These are phyloP conservation scores for Aspergillus sp. DNA, from an alignment of 2,329 filamentous ascomycete genomes.

Conservation along the genomic window DNA sequence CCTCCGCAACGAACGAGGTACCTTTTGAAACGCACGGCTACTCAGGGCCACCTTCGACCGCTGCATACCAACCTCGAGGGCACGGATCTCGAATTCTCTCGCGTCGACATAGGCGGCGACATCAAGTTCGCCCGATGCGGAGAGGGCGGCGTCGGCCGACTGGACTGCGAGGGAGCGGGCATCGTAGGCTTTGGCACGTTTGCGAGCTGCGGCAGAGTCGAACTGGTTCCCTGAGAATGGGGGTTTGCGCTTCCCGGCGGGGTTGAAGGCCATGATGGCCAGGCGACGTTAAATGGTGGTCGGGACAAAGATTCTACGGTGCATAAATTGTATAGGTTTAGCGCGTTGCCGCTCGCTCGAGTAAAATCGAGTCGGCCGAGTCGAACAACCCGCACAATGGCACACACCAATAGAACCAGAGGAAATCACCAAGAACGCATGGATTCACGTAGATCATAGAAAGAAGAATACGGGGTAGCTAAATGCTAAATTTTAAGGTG, in stretches of 20 bases:
- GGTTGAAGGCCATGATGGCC: conserved; percentile 27
- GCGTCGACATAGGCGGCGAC: conserved; percentile 78
- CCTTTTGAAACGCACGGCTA: conserved; percentile 81
- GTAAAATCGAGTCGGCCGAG: too few relatives aligned
- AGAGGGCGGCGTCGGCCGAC: conserved; percentile 43
- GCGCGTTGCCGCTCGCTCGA: too few relatives aligned
- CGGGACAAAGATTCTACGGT: not conserved
- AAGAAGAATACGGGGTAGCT: too few relatives aligned
- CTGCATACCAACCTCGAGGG: conserved; percentile 76
- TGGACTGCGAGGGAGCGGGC: conserved; percentile 41
- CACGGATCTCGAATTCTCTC: conserved; percentile 83
- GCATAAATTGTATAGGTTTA: too few relatives aligned
- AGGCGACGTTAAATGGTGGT: not conserved
- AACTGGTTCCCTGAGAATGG: conserved; percentile 13
- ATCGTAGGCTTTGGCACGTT: conserved; percentile 40
- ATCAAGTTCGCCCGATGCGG: conserved; percentile 72
- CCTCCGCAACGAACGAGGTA: conserved; percentile 77
- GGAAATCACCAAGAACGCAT: too few relatives aligned
- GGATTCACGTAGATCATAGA: too few relatives aligned
- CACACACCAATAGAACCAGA: too few relatives aligned
- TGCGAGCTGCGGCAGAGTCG: conserved; percentile 27
- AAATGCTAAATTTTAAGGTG: too few relatives aligned
- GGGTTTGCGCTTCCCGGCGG: conserved; percentile 29
- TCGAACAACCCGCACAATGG: too few relatives aligned
- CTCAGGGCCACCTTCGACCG: conserved; percentile 61